Evolutionary conservation across 148 eudicot species (phyloP), one percentile per base, ranked within the genome.

Genomic region (Gaultheria prostrata): DNA sequence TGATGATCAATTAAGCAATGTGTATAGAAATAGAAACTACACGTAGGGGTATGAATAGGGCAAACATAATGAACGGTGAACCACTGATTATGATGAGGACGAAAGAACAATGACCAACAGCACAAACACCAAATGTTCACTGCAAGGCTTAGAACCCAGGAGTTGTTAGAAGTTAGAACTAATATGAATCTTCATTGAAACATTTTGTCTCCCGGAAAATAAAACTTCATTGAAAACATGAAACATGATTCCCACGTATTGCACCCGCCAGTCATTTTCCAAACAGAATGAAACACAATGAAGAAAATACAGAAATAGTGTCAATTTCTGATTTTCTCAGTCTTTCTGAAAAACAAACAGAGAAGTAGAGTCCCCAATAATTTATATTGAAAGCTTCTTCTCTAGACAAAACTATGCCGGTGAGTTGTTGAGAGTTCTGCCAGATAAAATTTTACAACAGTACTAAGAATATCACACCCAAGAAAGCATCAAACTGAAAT

Each of bases 401-500:
- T 51, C 65, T 10, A 50, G 49, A 70, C 39, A 70, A 67, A 35
- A 46, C 46, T 28, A 30, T 18, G 30, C 8, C 61, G 14, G 28
- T 59, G 39, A 69, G 33, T 24, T 24, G 6, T 14, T 63, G 69
- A 24, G 30, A 67, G 17, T 45, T 63, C 39, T 46, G 1, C 32
- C 26, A 24, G 28, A 14, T 24, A 15, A 3, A 80, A 6, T 35
- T 35, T 35, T 35, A 35, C 39, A 35, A n/a, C 21, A 49, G 12
- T 10, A 33, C 1, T 10, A 71, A 69, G 33, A 72, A 51, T 21
- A 53, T 50, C 76, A 15, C 15, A 20, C 54, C 14, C 77, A 32
- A 49, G 11, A 14, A 70, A 32, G 50, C 39, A 79, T 79, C 67
- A 33, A 81, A 63, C 72, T 53, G 33, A 32, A 82, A 70, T 12